Conservation (phyloP, 768 basidiomycete genomes). For the Lenzites betulinus region DNA sequence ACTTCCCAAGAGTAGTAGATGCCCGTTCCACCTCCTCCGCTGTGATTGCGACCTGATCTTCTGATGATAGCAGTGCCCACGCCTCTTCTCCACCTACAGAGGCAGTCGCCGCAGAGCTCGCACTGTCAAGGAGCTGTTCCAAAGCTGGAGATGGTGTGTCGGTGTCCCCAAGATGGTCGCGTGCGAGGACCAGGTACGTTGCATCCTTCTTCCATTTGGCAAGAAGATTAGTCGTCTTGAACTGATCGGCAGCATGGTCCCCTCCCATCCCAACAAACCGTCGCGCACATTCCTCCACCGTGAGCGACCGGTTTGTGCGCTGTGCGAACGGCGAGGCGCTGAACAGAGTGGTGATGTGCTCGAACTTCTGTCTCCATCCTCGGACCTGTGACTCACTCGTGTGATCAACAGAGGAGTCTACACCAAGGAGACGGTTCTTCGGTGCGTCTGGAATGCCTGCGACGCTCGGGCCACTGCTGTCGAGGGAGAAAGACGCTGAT, state of each 20-base stretch:
- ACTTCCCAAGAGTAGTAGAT: background rate
- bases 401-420: background rate
- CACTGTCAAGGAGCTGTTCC: background rate
- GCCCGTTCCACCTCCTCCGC: background rate
- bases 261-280: background rate
- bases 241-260: constrained; percentile 4
- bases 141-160: background rate
- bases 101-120: no score
- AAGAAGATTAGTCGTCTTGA: background rate
- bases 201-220: background rate
- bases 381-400: background rate
- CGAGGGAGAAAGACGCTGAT: no score
- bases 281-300: background rate
- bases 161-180: background rate
- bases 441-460: no score
- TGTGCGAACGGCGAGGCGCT: background rate
- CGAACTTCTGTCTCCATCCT: background rate
- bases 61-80: background rate
- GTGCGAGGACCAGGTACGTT: background rate
- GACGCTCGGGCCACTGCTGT: no score
- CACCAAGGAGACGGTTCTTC: background rate
- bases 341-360: background rate
- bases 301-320: background rate
- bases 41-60: background rate
- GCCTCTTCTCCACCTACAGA: background rate